Conservation (phyloP, 768 basidiomycete species). For the Leucogyrophana mollusca region DNA sequence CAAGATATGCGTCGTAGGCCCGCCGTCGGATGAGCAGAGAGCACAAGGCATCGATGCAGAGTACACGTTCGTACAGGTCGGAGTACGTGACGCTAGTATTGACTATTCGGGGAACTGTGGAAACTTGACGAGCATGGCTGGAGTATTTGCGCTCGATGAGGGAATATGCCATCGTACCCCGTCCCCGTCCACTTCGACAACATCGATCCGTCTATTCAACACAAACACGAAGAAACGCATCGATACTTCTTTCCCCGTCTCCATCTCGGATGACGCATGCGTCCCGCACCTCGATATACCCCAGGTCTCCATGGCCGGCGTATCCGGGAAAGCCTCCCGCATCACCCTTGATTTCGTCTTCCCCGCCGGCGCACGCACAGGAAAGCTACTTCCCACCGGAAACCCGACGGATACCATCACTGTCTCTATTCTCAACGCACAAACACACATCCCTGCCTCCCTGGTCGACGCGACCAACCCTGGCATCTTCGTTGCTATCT, state of each 20-base stretch:
- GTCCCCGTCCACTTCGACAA: constrained; percentile 6
- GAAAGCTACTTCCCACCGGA: constrained; percentile 65
- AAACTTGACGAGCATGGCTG: constrained; percentile 71
- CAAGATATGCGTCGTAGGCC: constrained; percentile 67
- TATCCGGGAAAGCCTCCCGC: constrained; percentile 61
- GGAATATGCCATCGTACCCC: constrained; percentile 41
- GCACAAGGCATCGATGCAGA: constrained; percentile 55
- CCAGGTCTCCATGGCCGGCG: constrained; percentile 63
- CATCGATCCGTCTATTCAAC: constrained; percentile 63
- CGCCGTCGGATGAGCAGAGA: constrained; percentile 42
- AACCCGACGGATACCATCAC: constrained; percentile 44
- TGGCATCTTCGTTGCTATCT: constrained; percentile 56
- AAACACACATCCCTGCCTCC: constrained; percentile 39
- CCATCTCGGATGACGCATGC: constrained; percentile 9
- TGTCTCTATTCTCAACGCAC: constrained; percentile 20
- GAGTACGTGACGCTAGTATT: constrained; percentile 54
- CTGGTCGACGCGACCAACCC: constrained; percentile 77
- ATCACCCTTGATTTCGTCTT: constrained; percentile 66
- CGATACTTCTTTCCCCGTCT: constrained; percentile 67
- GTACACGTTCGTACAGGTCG: constrained; percentile 70
- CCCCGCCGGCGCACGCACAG: constrained; percentile 70
- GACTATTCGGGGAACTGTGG: constrained; percentile 79
- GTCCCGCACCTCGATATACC: constrained; percentile 44
- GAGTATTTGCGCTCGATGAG: constrained; percentile 70
- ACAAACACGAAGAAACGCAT: constrained; percentile 72